Base-by-base conservation (phyloP, 495 filamentous ascomycete species). In the Zalerion maritima region DNA sequence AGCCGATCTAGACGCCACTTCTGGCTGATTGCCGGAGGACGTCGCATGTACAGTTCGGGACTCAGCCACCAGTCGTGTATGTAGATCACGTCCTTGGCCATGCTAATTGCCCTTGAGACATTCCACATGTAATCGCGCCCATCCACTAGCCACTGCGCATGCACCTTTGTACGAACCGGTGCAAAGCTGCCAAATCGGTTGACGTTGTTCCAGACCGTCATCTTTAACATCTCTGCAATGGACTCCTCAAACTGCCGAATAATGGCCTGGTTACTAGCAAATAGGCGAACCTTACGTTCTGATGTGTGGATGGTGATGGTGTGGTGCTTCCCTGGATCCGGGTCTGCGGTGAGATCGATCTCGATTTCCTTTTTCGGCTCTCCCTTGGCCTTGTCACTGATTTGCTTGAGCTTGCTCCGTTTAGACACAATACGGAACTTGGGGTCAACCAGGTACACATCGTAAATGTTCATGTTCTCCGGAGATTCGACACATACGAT, bases 61-160 rank as follows among this genome's bases (percentile, higher is more conserved):
- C 81, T 93, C 31, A 99, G 48, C 89, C 89, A 99, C 89, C 89
- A 99, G 50, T 94, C 89, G 50, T 99, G 89, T 29, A 99, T 99
- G 52, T 96, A 96, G 36, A 99, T 84, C 21, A 99, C 89, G 60
- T 99, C 91, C 46, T 82, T 82, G 7, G 89, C 89, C 73, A 94
- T 94, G 50, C 78, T 93, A 50, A 99, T 94, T 2, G 89, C 89
- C 29, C 89, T 72, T 4, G 84, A 93, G 5, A 96, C 86, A 42
- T 94, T 86, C 89, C 89, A 99, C 87, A 96, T 96, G 54, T 96
- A 87, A 45, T 99, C 89, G 28, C 89, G 70, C 9, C 81, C 89
- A 53, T 99, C 89, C 2, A 99, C 89, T 4, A 99, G 63, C 89
- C 87, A 96, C 46, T 94, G 85, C 3, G 87, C 89, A 58, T 85